phyloP scores from a whole-genome alignment of 352 stramenopile genomes.

The Globisporangium apiculatum region DNA sequence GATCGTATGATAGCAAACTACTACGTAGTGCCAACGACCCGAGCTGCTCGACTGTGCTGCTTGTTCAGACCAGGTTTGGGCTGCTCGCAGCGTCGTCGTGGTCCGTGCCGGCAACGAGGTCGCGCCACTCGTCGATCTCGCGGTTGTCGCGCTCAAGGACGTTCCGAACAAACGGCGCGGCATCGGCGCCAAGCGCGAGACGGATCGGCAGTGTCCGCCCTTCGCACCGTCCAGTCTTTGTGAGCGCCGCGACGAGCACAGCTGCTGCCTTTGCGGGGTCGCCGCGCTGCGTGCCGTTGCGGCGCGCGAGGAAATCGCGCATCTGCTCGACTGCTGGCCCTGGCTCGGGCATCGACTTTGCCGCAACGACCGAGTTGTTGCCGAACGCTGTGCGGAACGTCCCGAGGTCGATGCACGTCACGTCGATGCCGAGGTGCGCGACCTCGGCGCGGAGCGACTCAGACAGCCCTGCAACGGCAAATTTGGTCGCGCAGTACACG shows the following conservation, averaged over 20 bases:
- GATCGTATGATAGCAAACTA: too few relatives aligned
- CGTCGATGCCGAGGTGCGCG: conserved; percentile 26
- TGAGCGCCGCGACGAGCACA: conserved; percentile 14
- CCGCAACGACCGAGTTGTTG: conserved; percentile 19
- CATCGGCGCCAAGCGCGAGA: conserved; percentile 1
- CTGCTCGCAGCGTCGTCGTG: neutral
- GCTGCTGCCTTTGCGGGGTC: conserved; percentile 8
- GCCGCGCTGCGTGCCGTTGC: conserved; percentile 5
- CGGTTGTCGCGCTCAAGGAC: conserved; percentile 4
- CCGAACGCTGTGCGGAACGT: conserved; percentile 31
- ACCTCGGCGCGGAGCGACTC: conserved; percentile 27
- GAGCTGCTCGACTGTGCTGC: too few relatives aligned
- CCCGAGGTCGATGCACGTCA: conserved; percentile 31
- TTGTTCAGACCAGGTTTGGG: too few relatives aligned
- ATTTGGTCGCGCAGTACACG: conserved; percentile 35
- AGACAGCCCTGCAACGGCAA: conserved; percentile 28
- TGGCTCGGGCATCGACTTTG: conserved; percentile 14
- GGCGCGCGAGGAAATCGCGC: conserved; percentile 8
- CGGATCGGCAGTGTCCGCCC: conserved; percentile 5
- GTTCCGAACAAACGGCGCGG: neutral
- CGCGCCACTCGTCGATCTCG: conserved; percentile 3
- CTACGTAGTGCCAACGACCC: too few relatives aligned
- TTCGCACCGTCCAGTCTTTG: conserved; percentile 11
- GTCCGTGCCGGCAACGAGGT: conserved; percentile 3
- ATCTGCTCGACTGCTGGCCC: conserved; percentile 15